phyloP scores from a whole-genome alignment of 345 rosid species.

The Bretschneidera sinensis region DNA sequence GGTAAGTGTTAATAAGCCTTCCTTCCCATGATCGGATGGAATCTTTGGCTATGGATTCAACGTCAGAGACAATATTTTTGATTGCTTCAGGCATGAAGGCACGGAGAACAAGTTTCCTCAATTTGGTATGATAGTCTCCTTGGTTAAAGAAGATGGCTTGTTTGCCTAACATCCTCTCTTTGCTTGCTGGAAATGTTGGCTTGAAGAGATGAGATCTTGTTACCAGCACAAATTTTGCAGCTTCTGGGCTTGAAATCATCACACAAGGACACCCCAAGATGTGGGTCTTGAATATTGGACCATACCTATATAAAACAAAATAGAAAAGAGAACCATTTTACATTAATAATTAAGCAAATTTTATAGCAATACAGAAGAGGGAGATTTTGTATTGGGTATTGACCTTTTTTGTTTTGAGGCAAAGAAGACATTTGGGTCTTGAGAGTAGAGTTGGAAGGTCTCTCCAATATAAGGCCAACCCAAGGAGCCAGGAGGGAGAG shows the following conservation, averaged over 20 bases:
- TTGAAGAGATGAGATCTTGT: slow-evolving; percentile 72
- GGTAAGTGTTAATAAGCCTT: slow-evolving; percentile 51
- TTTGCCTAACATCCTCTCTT: slow-evolving; percentile 82
- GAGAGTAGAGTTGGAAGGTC: slow-evolving; percentile 84
- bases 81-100: slow-evolving; percentile 70
- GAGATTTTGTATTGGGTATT: no score
- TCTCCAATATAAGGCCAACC: slow-evolving; percentile 90
- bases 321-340: neutral
- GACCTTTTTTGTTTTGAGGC: slow-evolving; percentile 59
- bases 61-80: slow-evolving; percentile 37
- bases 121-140: slow-evolving; percentile 68
- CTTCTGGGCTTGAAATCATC: slow-evolving; percentile 84
- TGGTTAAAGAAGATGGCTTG: slow-evolving; percentile 85
- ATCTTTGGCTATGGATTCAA: slow-evolving; percentile 48
- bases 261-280: slow-evolving; percentile 84
- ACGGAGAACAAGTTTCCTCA: slow-evolving; percentile 77
- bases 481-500: slow-evolving; percentile 82
- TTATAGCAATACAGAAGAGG: neutral
- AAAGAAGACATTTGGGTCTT: slow-evolving; percentile 81
- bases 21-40: slow-evolving; percentile 47
- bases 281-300: slow-evolving; percentile 77
- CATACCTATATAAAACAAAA: slow-evolving; percentile 38
- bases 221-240: slow-evolving; percentile 65
- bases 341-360: no score
- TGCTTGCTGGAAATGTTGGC: slow-evolving; percentile 85